phyloP scores from a whole-genome alignment of 305 asterid genomes.

The Solanum hybrid region DNA sequence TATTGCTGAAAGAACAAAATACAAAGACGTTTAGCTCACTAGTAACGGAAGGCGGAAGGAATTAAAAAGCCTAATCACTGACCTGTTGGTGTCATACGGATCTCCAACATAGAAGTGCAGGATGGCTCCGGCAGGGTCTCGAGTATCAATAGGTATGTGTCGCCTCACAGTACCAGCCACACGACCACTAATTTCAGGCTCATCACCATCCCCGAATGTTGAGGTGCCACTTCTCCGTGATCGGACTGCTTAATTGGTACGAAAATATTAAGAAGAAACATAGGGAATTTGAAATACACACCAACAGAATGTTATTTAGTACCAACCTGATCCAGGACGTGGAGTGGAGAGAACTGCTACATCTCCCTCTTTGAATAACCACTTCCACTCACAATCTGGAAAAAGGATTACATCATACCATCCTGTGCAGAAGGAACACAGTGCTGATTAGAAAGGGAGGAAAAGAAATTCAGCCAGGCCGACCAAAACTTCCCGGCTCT shows the following conservation, averaged over 20 bases:
- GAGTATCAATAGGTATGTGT: slow-evolving; percentile 81
- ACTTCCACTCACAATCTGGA: slow-evolving; percentile 70
- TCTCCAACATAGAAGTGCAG: slow-evolving; percentile 94
- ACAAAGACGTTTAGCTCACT: background rate
- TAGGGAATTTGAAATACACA: slow-evolving; percentile 9
- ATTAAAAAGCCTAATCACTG: background rate
- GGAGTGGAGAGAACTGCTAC: slow-evolving; percentile 96
- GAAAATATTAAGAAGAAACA: background rate
- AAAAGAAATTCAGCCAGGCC: background rate
- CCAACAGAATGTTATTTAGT: background rate
- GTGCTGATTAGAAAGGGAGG: slow-evolving; percentile 7
- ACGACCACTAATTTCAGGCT: slow-evolving; percentile 66
- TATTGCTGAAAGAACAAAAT: slow-evolving; percentile 38
- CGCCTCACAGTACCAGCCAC: slow-evolving; percentile 97
- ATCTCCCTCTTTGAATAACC: slow-evolving; percentile 96
- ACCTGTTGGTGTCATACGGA: slow-evolving; percentile 76
- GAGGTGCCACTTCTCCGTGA: slow-evolving; percentile 47
- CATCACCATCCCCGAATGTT: slow-evolving; percentile 62
- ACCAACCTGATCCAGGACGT: slow-evolving; percentile 78
- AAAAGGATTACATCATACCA: slow-evolving; percentile 88
- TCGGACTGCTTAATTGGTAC: slow-evolving; percentile 43
- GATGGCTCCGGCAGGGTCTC: slow-evolving; percentile 83
- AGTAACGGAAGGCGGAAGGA: background rate
- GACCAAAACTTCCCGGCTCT: background rate
- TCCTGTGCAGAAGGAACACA: slow-evolving; percentile 37